phyloP scores from a whole-genome alignment of 192 early-diverging fungal species.

The Geranomyces variabilis region DNA sequence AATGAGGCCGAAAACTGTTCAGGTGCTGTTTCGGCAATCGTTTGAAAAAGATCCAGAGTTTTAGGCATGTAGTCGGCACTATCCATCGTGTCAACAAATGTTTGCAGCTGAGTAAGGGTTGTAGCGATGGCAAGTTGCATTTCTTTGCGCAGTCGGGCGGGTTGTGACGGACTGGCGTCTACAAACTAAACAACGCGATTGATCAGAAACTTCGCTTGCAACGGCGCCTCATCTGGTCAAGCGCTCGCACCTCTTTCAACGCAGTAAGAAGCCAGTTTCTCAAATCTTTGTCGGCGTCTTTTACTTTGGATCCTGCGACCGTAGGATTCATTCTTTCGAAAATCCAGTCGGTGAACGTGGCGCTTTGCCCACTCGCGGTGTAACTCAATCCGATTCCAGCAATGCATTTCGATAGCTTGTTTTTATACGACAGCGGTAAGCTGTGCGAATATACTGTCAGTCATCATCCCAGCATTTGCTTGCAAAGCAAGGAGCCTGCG shows the following conservation, averaged over 20 bases:
- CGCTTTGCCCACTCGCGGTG: neutral
- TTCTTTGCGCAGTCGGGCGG: neutral
- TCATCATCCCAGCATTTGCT: neutral
- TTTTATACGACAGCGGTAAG: neutral
- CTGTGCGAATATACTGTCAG: neutral
- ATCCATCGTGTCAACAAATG: slow-evolving; percentile 43
- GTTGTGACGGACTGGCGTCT: neutral
- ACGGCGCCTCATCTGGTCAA: neutral
- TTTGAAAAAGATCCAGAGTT: slow-evolving; percentile 40
- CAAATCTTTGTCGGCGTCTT: slow-evolving; percentile 20
- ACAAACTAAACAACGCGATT: neutral
- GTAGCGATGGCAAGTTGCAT: slow-evolving; percentile 6
- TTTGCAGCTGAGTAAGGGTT: slow-evolving; percentile 37
- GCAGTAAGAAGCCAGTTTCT: slow-evolving; percentile 26
- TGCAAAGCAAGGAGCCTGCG: neutral
- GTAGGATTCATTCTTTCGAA: slow-evolving; percentile 19
- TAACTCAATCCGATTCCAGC: slow-evolving; percentile 11
- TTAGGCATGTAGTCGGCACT: slow-evolving; percentile 37
- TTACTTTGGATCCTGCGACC: neutral
- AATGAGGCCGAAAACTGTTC: slow-evolving; percentile 36
- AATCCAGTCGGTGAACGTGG: slow-evolving; percentile 12
- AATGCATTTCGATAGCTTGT: slow-evolving; percentile 7
- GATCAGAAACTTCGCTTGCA: neutral
- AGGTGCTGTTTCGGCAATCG: slow-evolving; percentile 39
- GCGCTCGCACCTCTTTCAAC: slow-evolving; percentile 19